Conservation (phyloP, 2,329 filamentous ascomycete species). For the Pseudocercospora musae region DNA sequence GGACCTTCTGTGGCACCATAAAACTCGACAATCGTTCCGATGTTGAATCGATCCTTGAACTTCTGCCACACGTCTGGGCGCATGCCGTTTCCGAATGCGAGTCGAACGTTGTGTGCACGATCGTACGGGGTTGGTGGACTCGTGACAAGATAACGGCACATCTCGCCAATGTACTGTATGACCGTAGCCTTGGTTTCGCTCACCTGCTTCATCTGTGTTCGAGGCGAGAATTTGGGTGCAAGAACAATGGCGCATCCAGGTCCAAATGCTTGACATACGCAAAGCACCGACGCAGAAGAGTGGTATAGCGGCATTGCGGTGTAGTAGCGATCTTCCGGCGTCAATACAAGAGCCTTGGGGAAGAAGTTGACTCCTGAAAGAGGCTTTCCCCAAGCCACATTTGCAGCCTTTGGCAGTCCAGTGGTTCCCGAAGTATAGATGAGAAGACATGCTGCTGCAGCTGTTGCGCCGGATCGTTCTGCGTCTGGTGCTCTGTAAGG, state of each 20-base stretch:
- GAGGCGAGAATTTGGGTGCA: constrained; percentile 74
- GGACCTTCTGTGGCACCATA: constrained; percentile 52
- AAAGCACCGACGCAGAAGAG: constrained; percentile 70
- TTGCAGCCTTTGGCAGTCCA: constrained; percentile 66
- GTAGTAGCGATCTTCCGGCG: constrained; percentile 75
- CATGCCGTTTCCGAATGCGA: constrained; percentile 81
- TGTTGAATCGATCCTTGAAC: constrained; percentile 69
- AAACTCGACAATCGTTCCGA: constrained; percentile 37
- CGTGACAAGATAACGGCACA: constrained; percentile 74
- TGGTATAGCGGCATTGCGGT: constrained; percentile 88
- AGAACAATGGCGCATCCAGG: constrained; percentile 66
- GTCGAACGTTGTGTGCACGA: constrained; percentile 66
- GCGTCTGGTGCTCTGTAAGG: constrained; percentile 33
- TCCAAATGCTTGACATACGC: constrained; percentile 54
- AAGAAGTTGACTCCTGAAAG: constrained; percentile 28
- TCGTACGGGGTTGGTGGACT: constrained; percentile 65
- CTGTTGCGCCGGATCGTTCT: constrained; percentile 29
- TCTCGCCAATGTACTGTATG: constrained; percentile 87
- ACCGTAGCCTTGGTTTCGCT: constrained; percentile 67
- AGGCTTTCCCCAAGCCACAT: constrained; percentile 36
- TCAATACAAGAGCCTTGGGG: constrained; percentile 55
- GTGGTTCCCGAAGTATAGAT: constrained; percentile 88
- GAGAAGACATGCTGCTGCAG: constrained; percentile 61
- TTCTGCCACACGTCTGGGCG: constrained; percentile 74
- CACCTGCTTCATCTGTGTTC: constrained; percentile 73